These are phyloP conservation scores for Cystofilobasidium capitatum DNA, from an alignment of 768 basidiomycete genomes.

Conservation along the genomic window DNA sequence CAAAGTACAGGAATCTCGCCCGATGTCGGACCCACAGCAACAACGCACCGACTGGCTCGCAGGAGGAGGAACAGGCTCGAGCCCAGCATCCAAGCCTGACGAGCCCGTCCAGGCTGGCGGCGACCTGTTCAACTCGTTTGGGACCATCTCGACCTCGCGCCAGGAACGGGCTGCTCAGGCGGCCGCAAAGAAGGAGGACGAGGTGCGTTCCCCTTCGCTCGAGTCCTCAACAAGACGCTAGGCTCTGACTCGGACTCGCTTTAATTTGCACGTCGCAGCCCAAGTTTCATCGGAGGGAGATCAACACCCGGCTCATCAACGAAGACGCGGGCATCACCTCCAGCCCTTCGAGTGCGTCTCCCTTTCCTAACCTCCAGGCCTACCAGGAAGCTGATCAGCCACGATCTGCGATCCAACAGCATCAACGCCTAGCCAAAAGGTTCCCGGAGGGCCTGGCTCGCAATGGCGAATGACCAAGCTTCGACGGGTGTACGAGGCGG, in stretches of 20 bases:
- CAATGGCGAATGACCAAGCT: constrained; percentile 98
- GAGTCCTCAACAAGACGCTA: not conserved
- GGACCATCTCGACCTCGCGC: constrained; percentile 58
- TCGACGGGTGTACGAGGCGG: constrained; percentile 75
- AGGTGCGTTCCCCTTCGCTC: constrained; percentile 44
- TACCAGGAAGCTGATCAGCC: constrained; percentile 51
- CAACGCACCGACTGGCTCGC: constrained; percentile 31
- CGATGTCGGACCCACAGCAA: constrained; percentile 22
- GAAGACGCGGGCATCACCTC: constrained; percentile 15
- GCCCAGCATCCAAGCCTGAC: constrained; percentile 39
- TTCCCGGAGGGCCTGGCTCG: constrained; percentile 83
- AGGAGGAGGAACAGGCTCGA: constrained; percentile 44
- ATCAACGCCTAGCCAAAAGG: constrained; percentile 44
- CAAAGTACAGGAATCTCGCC: too few relatives aligned
- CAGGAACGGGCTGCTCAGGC: constrained; percentile 46
- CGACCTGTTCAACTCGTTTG: constrained; percentile 84
- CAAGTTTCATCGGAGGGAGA: constrained; percentile 36
- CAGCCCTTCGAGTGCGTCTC: constrained; percentile 41
- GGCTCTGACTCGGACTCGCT: not conserved
- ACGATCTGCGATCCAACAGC: constrained; percentile 43
- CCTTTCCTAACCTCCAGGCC: constrained; percentile 44
- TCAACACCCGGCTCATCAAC: constrained; percentile 43
- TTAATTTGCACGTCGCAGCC: constrained; percentile 26
- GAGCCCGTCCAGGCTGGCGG: constrained; percentile 44
- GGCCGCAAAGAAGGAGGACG: constrained; percentile 59